These are phyloP conservation scores for Triticum urartu DNA, from an alignment of 176 grass and related monocot genomes.

Conservation along the genomic window DNA sequence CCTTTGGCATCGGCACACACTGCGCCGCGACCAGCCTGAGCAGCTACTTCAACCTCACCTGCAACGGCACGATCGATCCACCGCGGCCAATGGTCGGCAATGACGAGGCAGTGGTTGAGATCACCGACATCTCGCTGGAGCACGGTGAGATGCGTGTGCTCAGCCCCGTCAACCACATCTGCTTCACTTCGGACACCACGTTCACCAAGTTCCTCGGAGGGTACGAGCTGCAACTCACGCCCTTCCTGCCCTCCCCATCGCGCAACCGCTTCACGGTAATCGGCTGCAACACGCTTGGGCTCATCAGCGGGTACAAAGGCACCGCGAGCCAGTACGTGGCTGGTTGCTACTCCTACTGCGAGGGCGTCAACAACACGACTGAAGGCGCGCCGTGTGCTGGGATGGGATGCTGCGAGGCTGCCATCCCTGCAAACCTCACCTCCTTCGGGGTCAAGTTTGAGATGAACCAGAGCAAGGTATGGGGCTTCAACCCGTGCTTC, in stretches of 20 bases:
- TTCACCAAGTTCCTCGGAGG: background rate
- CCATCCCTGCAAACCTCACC: background rate
- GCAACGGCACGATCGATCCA: background rate
- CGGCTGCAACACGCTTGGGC: background rate
- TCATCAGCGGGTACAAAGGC: background rate
- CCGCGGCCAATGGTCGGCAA: background rate
- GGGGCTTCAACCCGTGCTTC: constrained; percentile 2
- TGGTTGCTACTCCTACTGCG: background rate
- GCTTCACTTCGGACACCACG: background rate
- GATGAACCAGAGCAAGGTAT: background rate
- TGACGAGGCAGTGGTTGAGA: background rate
- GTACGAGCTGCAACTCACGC: background rate
- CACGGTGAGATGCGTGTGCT: background rate
- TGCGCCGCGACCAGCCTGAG: background rate
- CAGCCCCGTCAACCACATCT: background rate
- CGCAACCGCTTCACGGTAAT: constrained; percentile 5
- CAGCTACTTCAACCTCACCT: background rate
- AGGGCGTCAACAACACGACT: background rate
- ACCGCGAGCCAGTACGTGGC: background rate
- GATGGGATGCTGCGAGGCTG: background rate
- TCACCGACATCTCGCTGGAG: background rate
- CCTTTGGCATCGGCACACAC: background rate
- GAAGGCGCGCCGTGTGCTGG: background rate
- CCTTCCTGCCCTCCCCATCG: background rate
- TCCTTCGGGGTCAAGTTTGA: background rate